Evolutionary conservation across 1,284 basidiomycete genomes (phyloP).

Genomic region (Schizophyllum amplum): DNA sequence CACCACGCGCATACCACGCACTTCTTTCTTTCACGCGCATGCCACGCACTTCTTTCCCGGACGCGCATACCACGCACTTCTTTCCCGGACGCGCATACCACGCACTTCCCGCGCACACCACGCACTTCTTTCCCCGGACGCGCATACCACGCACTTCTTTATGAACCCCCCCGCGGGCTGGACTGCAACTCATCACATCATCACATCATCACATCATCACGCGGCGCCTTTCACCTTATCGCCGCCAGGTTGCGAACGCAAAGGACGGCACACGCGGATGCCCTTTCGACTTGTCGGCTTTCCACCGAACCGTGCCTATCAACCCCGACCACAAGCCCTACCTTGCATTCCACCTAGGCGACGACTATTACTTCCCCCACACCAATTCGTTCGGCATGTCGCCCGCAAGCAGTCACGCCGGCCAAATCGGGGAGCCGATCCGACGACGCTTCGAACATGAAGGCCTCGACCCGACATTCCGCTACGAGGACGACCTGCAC

Average conservation of each 20-base stretch:
- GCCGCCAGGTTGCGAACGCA: constrained; percentile 15
- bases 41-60: too few species aligned
- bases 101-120: too few species aligned
- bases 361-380: constrained; percentile 11
- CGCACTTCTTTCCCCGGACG: too few species aligned
- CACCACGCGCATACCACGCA: too few species aligned
- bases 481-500: constrained; percentile 23
- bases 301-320: constrained; percentile 18
- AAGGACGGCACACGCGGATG: constrained; percentile 21
- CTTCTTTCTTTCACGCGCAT: too few species aligned
- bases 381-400: constrained; percentile 16
- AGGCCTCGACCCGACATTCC: constrained; percentile 1
- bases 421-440: constrained; percentile 15
- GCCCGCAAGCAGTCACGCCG: constrained; percentile 17
- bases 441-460: constrained; percentile 9
- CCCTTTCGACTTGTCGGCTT: constrained; percentile 19
- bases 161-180: too few species aligned
- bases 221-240: not conserved
- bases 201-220: not conserved
- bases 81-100: too few species aligned
- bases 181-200: not conserved
- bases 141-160: too few species aligned
- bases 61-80: too few species aligned
- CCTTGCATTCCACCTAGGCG: constrained; percentile 13
- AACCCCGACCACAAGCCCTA: constrained; percentile 16